phyloP scores from a whole-genome alignment of 208 protist species.

The Crithidia acanthocephali region DNA sequence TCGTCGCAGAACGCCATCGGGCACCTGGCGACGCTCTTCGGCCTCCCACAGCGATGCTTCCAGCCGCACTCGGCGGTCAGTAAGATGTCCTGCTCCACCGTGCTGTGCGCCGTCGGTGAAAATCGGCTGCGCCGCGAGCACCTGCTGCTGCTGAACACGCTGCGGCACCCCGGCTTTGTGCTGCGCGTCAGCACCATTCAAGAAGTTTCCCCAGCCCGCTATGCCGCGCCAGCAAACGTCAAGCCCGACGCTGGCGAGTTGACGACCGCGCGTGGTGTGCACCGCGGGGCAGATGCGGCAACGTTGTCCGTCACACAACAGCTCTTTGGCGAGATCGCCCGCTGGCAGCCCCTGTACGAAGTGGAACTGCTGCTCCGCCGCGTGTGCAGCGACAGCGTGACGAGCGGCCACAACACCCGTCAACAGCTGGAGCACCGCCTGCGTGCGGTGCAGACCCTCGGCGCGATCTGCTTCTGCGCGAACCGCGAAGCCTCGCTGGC shows the following conservation, averaged over 20 bases:
- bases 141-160: constrained; percentile 86
- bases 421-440: constrained; percentile 72
- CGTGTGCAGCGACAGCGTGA: constrained; percentile 36
- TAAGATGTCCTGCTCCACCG: constrained; percentile 80
- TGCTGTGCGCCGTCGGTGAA: constrained; percentile 69
- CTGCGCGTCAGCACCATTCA: constrained; percentile 74
- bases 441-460: constrained; percentile 60
- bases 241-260: background rate
- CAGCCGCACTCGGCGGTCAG: constrained; percentile 59
- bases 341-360: constrained; percentile 78
- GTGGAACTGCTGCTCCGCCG: constrained; percentile 75
- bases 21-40: constrained; percentile 74
- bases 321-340: constrained; percentile 66
- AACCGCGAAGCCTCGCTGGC: constrained; percentile 77
- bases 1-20: constrained; percentile 79
- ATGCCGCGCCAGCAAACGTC: background rate
- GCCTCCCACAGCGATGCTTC: constrained; percentile 67
- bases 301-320: constrained; percentile 5
- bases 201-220: constrained; percentile 33
- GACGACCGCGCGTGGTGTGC: too few species aligned
- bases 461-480: constrained; percentile 81
- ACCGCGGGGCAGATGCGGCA: background rate
- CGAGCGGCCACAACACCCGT: constrained; percentile 10
- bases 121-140: constrained; percentile 65
- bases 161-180: constrained; percentile 88